Conservation (phyloP, 805 yeast genomes). For the Monosporozyma yasuniensis region DNA sequence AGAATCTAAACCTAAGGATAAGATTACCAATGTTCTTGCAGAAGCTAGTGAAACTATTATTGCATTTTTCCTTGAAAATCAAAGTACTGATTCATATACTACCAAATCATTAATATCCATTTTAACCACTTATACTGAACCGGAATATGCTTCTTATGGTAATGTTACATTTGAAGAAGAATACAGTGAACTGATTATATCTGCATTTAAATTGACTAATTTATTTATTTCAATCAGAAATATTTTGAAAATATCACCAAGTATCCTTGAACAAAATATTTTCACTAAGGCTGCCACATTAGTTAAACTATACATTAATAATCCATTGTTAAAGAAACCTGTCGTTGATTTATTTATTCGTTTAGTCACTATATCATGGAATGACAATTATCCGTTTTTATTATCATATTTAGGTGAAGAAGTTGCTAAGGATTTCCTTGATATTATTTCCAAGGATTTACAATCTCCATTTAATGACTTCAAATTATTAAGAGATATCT, state of each 20-base stretch:
- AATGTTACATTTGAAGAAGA: conserved; percentile 13
- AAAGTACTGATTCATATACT: conserved; percentile 37
- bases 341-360: conserved; percentile 50
- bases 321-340: conserved; percentile 38
- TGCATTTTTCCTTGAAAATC: background rate
- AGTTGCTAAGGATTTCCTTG: conserved; percentile 49
- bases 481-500: conserved; percentile 44
- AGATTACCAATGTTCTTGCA: conserved; percentile 43
- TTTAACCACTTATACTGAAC: conserved; percentile 11
- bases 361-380: conserved; percentile 50
- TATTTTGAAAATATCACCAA: conserved; percentile 39
- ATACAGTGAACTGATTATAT: conserved; percentile 35
- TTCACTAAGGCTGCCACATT: conserved; percentile 49
- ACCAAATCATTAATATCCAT: conserved; percentile 16
- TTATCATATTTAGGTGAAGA: conserved; percentile 71
- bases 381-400: conserved; percentile 60
- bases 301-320: conserved; percentile 43
- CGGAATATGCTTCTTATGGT: conserved; percentile 29
- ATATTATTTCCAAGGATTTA: conserved; percentile 53
- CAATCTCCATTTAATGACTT: conserved; percentile 46
- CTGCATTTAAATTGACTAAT: conserved; percentile 48
- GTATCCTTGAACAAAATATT: conserved; percentile 55
- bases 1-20: conserved; percentile 28
- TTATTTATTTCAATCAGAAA: conserved; percentile 51
- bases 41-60: conserved; percentile 34